Conservation (phyloP, 2,329 filamentous ascomycete genomes). For the Alternaria dauci region DNA sequence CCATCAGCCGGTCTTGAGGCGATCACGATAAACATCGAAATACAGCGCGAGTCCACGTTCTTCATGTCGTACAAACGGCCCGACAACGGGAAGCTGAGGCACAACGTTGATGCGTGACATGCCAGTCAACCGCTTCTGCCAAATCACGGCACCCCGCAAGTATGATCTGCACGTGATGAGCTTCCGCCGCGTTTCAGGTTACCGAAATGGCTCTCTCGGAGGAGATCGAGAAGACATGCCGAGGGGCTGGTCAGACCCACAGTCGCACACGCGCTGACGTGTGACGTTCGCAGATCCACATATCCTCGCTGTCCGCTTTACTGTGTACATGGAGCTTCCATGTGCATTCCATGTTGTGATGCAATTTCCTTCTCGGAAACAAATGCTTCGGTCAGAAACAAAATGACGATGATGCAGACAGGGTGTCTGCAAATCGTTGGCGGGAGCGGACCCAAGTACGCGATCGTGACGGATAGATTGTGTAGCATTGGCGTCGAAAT, state of each 20-base stretch:
- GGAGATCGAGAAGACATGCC: slow-evolving; percentile 18
- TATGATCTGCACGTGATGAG: slow-evolving; percentile 31
- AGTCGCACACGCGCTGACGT: slow-evolving; percentile 28
- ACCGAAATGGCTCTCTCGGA: slow-evolving; percentile 14
- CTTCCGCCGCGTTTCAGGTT: slow-evolving; percentile 28
- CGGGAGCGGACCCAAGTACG: slow-evolving; percentile 17
- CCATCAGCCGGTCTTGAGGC: not conserved
- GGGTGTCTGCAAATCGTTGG: slow-evolving; percentile 17
- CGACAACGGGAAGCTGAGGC: slow-evolving; percentile 25
- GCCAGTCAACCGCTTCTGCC: slow-evolving; percentile 24
- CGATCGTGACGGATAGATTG: slow-evolving; percentile 34
- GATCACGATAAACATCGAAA: not conserved
- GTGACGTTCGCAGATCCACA: slow-evolving; percentile 26
- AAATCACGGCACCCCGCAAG: slow-evolving; percentile 25
- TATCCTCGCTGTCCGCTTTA: slow-evolving; percentile 12
- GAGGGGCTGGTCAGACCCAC: slow-evolving; percentile 16
- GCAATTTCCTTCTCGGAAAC: slow-evolving; percentile 12
- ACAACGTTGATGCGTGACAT: slow-evolving; percentile 22
- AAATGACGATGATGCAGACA: slow-evolving; percentile 25
- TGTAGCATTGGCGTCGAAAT: slow-evolving; percentile 22
- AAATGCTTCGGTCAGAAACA: slow-evolving; percentile 11
- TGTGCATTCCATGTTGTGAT: slow-evolving; percentile 13
- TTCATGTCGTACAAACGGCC: not conserved
- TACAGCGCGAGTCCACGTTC: not conserved
- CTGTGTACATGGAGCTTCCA: slow-evolving; percentile 12